A percentile compares a stretch with the other conserved stretches of the same genome.
phyloP scores from a whole-genome alignment of 106 monocot species.

The Dendrobium chrysotoxum region DNA sequence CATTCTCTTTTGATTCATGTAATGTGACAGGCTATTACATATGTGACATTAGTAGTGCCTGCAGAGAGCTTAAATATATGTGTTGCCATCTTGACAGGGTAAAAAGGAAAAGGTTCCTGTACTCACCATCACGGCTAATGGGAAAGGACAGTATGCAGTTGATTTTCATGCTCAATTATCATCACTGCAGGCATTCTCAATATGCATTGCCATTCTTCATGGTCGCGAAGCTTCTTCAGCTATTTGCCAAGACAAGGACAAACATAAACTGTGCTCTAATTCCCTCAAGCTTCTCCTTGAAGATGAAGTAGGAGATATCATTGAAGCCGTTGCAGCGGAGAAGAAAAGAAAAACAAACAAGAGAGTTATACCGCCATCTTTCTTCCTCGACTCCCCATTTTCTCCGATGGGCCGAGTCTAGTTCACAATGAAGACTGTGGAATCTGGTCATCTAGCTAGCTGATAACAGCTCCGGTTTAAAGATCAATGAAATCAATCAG shows the following conservation, averaged over 20 bases:
- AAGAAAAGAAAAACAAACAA: constrained; percentile 47
- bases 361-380: constrained; percentile 22
- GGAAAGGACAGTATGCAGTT: constrained; percentile 45
- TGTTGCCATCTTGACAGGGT: constrained; percentile 28
- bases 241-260: constrained; percentile 23
- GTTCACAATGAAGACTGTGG: neutral
- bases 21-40: too few relatives aligned
- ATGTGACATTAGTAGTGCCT: too few relatives aligned
- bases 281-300: constrained; percentile 54
- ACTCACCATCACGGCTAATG: constrained; percentile 32
- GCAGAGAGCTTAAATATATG: too few relatives aligned
- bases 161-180: constrained; percentile 72
- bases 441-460: neutral
- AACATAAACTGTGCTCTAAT: constrained; percentile 34
- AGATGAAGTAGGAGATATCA: constrained; percentile 51
- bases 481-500: neutral
- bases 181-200: constrained; percentile 58
- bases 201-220: constrained; percentile 60
- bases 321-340: constrained; percentile 49
- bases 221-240: constrained; percentile 35
- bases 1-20: too few relatives aligned
- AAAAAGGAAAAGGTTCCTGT: constrained; percentile 54
- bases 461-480: too few relatives aligned
- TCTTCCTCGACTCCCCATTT: constrained; percentile 45
- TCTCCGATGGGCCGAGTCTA: constrained; percentile 69